A percentile compares a stretch with the other conserved stretches of the same genome.
Evolutionary conservation across 208 protist genomes (phyloP).

Genomic region (Crithidia bombi): DNA sequence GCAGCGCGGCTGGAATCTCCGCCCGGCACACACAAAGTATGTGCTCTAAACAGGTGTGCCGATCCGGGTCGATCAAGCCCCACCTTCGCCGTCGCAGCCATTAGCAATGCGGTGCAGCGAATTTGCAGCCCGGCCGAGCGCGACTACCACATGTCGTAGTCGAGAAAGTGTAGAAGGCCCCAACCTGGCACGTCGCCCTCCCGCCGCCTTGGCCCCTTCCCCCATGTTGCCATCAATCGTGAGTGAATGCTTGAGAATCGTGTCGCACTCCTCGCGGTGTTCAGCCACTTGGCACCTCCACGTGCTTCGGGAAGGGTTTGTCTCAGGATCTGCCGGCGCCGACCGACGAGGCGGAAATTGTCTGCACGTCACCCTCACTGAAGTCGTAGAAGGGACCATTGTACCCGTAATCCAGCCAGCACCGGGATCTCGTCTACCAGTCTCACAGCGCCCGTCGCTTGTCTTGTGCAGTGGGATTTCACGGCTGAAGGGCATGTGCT

Average conservation of each 20-base stretch:
- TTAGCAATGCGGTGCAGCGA: slow-evolving; percentile 72
- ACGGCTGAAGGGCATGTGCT: slow-evolving; percentile 55
- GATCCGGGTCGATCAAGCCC: slow-evolving; percentile 60
- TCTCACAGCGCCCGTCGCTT: slow-evolving; percentile 33
- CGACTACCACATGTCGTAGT: slow-evolving; percentile 83
- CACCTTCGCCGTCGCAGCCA: slow-evolving; percentile 65
- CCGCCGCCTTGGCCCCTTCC: slow-evolving; percentile 33
- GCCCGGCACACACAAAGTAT: slow-evolving; percentile 78
- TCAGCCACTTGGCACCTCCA: slow-evolving; percentile 63
- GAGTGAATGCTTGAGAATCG: slow-evolving; percentile 63
- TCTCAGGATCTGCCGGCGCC: slow-evolving; percentile 50
- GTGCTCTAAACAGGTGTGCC: slow-evolving; percentile 57
- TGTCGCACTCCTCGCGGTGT: slow-evolving; percentile 52
- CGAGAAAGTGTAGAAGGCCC: slow-evolving; percentile 75
- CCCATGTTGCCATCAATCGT: slow-evolving; percentile 37
- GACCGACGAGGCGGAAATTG: slow-evolving; percentile 53
- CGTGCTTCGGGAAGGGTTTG: slow-evolving; percentile 47
- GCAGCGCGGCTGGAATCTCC: slow-evolving; percentile 63
- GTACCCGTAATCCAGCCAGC: slow-evolving; percentile 67
- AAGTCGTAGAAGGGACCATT: slow-evolving; percentile 60
- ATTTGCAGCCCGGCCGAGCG: slow-evolving; percentile 58
- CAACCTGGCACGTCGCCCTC: slow-evolving; percentile 55
- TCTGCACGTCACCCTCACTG: slow-evolving; percentile 54
- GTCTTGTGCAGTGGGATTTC: slow-evolving; percentile 39
- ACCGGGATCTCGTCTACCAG: slow-evolving; percentile 56